phyloP scores from a whole-genome alignment of 306 rosid genomes.

The Vigna mungo region DNA sequence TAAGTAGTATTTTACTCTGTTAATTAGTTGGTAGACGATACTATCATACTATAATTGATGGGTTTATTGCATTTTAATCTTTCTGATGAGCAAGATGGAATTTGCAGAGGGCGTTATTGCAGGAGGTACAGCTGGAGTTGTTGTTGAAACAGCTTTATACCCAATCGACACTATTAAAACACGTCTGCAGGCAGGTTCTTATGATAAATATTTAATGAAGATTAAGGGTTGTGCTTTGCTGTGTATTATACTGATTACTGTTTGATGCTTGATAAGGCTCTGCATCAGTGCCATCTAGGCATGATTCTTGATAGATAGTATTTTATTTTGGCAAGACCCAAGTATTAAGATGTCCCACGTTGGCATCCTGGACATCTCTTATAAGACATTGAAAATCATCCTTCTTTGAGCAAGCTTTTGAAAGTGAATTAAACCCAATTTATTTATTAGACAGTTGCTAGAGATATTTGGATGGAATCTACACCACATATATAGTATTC shows the following conservation, averaged over 20 bases:
- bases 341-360: too few relatives aligned
- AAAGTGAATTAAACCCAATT: too few relatives aligned
- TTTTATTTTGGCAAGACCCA: too few relatives aligned
- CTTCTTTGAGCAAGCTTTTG: too few relatives aligned
- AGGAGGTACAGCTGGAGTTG: conserved; percentile 94
- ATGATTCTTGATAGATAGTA: too few relatives aligned
- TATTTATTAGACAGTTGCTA: too few relatives aligned
- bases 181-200: conserved; percentile 85
- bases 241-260: conserved; percentile 29
- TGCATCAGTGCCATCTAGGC: too few relatives aligned
- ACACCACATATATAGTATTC: too few relatives aligned
- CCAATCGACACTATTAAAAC: conserved; percentile 98
- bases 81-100: conserved; percentile 48
- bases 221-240: conserved; percentile 31
- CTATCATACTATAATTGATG: conserved; percentile 5
- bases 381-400: too few relatives aligned
- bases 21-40: background rate
- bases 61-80: conserved; percentile 30
- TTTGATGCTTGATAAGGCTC: conserved; percentile 25
- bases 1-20: conserved; percentile 19
- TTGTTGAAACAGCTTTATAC: conserved; percentile 94
- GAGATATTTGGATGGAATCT: too few relatives aligned
- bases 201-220: conserved; percentile 21
- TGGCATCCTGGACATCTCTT: too few relatives aligned
- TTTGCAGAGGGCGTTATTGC: conserved; percentile 93